Evolutionary conservation across 2,329 filamentous ascomycete species (phyloP).

Genomic region (Fusarium staphyleae): DNA sequence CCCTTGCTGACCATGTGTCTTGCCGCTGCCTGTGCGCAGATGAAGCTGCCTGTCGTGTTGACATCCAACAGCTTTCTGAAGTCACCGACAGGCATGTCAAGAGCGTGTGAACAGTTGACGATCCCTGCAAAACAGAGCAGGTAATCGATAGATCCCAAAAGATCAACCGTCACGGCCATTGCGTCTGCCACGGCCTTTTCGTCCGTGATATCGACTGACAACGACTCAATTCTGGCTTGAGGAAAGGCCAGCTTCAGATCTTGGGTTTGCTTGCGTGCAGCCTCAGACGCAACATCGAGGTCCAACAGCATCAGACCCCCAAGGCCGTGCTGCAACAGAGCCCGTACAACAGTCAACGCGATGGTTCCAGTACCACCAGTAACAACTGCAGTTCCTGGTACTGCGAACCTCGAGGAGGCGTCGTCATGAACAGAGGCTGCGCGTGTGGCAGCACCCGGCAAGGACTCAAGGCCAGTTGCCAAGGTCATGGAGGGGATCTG

Average conservation of each 20-base stretch:
- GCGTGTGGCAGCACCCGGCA: not conserved
- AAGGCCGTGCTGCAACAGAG: slow-evolving; percentile 11
- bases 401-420: slow-evolving; percentile 1
- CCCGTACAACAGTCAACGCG: slow-evolving; percentile 7
- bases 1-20: slow-evolving; percentile 60
- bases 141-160: slow-evolving; percentile 6
- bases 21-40: slow-evolving; percentile 70
- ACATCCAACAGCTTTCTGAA: slow-evolving; percentile 73
- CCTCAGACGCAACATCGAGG: slow-evolving; percentile 3
- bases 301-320: slow-evolving; percentile 11
- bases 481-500: slow-evolving; percentile 20
- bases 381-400: slow-evolving; percentile 8
- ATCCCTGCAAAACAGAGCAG: slow-evolving; percentile 51
- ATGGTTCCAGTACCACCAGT: slow-evolving; percentile 10
- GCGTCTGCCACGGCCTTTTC: not conserved
- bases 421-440: slow-evolving; percentile 9
- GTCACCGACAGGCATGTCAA: slow-evolving; percentile 64
- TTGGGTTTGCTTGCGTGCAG: not conserved
- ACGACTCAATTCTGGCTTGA: not conserved
- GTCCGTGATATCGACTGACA: slow-evolving; percentile 11
- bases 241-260: not conserved
- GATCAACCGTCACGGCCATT: not conserved
- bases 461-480: not conserved
- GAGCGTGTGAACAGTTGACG: slow-evolving; percentile 66
- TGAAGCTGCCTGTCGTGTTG: slow-evolving; percentile 74